Conservation (phyloP, 1,139 yeast genomes). For the Yamadazyma buinensis region DNA sequence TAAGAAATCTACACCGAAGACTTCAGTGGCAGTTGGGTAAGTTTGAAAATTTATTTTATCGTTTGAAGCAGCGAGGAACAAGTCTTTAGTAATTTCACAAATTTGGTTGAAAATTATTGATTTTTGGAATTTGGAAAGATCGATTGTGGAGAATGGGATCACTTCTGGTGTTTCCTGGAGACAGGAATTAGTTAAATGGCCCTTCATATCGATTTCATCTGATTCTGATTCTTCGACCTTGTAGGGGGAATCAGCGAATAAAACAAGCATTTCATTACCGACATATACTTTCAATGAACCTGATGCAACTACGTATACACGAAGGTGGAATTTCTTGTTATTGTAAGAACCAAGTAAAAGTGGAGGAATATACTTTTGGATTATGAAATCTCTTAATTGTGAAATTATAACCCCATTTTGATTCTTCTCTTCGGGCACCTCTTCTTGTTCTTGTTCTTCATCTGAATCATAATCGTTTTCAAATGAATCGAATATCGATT, state of each 20-base stretch:
- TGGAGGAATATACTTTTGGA: slow-evolving; percentile 76
- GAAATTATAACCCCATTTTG: slow-evolving; percentile 70
- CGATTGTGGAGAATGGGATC: slow-evolving; percentile 60
- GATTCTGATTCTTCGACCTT: slow-evolving; percentile 11
- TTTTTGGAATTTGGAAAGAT: slow-evolving; percentile 24
- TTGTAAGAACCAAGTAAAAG: slow-evolving; percentile 57
- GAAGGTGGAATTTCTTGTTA: slow-evolving; percentile 80
- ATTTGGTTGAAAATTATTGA: slow-evolving; percentile 50
- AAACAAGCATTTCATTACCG: slow-evolving; percentile 70
- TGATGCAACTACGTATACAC: slow-evolving; percentile 76
- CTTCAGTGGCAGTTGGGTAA: slow-evolving; percentile 72
- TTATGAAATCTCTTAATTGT: slow-evolving; percentile 84
- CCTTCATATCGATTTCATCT: slow-evolving; percentile 40
- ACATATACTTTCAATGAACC: slow-evolving; percentile 79
- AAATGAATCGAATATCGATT: slow-evolving; percentile 76
- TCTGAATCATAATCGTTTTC: slow-evolving; percentile 56
- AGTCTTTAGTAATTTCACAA: slow-evolving; percentile 58
- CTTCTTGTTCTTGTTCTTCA: slow-evolving; percentile 44
- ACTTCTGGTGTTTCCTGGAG: slow-evolving; percentile 60
- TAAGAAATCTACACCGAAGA: slow-evolving; percentile 84
- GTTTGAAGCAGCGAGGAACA: slow-evolving; percentile 78
- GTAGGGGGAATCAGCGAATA: slow-evolving; percentile 67
- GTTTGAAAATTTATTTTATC: slow-evolving; percentile 92
- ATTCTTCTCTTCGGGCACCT: slow-evolving; percentile 19
- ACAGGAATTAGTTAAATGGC: slow-evolving; percentile 93